Percentiles rank a stretch among this genome's conserved stretches.
Evolutionary conservation across 768 basidiomycete genomes (phyloP).

Genomic region (Lentinus brumalis): DNA sequence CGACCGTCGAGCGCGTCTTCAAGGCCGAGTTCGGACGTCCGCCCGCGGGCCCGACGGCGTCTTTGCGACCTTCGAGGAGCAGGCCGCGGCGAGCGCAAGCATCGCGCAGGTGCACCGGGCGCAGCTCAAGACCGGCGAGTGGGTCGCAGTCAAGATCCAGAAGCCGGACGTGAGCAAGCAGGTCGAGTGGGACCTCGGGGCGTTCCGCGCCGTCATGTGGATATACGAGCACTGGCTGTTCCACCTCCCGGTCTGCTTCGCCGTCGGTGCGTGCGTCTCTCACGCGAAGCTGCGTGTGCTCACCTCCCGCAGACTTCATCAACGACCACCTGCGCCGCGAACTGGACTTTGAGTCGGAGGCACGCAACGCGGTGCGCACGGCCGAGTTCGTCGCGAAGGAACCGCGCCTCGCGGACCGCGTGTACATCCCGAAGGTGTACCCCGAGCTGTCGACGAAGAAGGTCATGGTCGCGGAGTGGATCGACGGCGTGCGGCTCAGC

Average conservation of each 20-base stretch:
- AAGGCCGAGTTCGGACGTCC: constrained; percentile 65
- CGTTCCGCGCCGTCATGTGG: constrained; percentile 76
- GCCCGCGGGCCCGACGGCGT: constrained; percentile 67
- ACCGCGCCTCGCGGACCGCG: constrained; percentile 65
- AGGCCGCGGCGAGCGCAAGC: constrained; percentile 83
- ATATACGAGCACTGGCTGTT: constrained; percentile 79
- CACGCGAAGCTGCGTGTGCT: background rate
- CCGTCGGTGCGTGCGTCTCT: constrained; percentile 55
- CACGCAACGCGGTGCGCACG: constrained; percentile 72
- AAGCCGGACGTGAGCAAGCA: constrained; percentile 88
- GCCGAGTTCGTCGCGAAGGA: constrained; percentile 69
- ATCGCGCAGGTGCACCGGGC: constrained; percentile 94
- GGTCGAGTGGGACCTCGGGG: constrained; percentile 81
- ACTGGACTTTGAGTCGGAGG: constrained; percentile 81
- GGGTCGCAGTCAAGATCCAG: constrained; percentile 94
- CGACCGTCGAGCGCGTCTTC: constrained; percentile 68
- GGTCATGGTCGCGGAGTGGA: constrained; percentile 87
- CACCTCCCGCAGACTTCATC: constrained; percentile 59
- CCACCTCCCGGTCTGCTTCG: constrained; percentile 82
- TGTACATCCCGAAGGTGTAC: constrained; percentile 79
- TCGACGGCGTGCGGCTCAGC: constrained; percentile 72
- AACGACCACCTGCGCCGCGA: constrained; percentile 82
- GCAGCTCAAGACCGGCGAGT: constrained; percentile 47
- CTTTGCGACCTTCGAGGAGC: constrained; percentile 76
- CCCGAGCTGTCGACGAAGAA: constrained; percentile 71